Base-by-base conservation (phyloP, 306 rosid genomes). In the Cucurbita moschata region DNA sequence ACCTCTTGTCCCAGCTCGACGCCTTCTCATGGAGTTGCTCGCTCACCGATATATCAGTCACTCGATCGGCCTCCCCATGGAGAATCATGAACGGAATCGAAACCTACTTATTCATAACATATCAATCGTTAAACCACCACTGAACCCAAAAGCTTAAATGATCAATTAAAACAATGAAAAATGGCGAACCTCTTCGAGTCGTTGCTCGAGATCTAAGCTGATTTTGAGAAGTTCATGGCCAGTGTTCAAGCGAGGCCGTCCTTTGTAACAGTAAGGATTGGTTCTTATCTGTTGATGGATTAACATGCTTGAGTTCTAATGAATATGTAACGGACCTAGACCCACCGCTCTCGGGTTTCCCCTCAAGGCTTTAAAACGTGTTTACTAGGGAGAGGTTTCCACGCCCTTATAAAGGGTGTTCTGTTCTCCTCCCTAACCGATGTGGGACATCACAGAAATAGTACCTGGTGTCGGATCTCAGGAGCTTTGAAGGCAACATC, bases 1-100 rank as follows among this genome's bases (percentile, higher is more conserved):
- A 12, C 12, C 86, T 84, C 88, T 89, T 91, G 39, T 94, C 97
- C 6, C 77, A 5, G 76, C 97, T 91, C 19, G 86, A 73, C 0
- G 99, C 99, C 56, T 78, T 81, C 0, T 84, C 77, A 16, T 83
- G 60, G 5, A 94, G 87, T 50, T 77, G 84, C 10, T 79, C 78
- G 77, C 99, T 95, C 7, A 84, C 90, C 15, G 90, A 71, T 71
- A 42, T 80, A 47, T 86, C 95, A 0, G 96, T 91, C n/a, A 95
- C 96, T 57, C 64, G 81, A 26, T 95, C 99, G 0, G 81, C 96
- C 21, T 85, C 96, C 0, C 97, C 99, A 10, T 95, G 99, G 5
- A 95, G 81, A 26, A 86, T 56, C 9, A 88, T 4, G 64, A 95
- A 91, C 0, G 99, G 99, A 6, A 95, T 13, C n/a, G 96, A 82